Base-by-base conservation (phyloP, 2,329 filamentous ascomycete species). In the Fusarium liriodendri region DNA sequence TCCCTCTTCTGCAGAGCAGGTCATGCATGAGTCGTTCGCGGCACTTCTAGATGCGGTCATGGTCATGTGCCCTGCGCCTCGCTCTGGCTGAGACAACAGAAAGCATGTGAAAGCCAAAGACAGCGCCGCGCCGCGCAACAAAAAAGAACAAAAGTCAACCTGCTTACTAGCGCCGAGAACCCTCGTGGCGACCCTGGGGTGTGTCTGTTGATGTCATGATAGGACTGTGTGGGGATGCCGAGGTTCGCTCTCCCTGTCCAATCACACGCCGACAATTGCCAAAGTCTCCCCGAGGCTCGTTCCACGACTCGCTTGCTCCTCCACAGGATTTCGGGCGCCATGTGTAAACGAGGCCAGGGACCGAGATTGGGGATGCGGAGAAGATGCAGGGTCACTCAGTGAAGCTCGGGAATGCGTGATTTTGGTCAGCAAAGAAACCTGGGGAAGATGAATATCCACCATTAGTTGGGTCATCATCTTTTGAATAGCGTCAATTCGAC, bases 261-360 rank as follows among this genome's bases (percentile, higher is more conserved):
- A 78, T 78, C 73, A 66, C 52, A 76, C 50, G 29, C 20, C 37
- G 22, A 78, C 62, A 55, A 78, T 78, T 78, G 76, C 71, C 69
- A 78, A 78, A 62, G 35, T 45, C 64, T 54, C 67, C 67, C 73
- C 71, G 71, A 71, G 65, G 69, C 66, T 69, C 62, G 47, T 45
- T 61, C 54, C 66, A 59, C 65, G 62, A 71, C 65, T 64, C 62
- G 57, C 40, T 29, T 42, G 37, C 54, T 50, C 59, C 66, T 52
- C 57, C 50, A 16, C 52, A 61, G 22, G 35, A 57, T 50, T 32
- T 32, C 27, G 47, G 47, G 47, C 47, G 47, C 47, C 47, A 52
- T 52, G 47, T 52, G 47, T 52, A 62, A 25, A 62, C 20, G 61
- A 50, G 61, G 64, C 61, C 37, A 50, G 25, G 62, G 25, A 55